Evolutionary conservation across 345 rosid species (phyloP).

Genomic region (Corchorus capsularis): DNA sequence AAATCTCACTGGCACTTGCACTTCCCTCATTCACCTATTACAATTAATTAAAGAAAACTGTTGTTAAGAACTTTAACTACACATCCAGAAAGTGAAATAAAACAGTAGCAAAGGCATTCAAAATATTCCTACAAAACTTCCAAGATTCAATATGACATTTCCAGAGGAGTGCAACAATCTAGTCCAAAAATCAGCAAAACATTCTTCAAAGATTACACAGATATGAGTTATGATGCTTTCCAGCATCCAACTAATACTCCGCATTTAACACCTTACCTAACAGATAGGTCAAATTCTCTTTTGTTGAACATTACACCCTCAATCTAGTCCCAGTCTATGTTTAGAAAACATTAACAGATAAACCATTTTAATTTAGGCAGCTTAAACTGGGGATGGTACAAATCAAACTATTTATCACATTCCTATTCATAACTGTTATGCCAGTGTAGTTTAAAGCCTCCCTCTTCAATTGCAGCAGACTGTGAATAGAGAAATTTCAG

Average conservation of each 20-base stretch:
- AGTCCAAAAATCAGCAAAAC: background rate
- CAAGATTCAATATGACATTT: background rate
- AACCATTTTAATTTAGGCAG: background rate
- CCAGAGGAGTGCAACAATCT: background rate
- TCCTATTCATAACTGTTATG: background rate
- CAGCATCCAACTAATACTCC: background rate
- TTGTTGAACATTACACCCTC: background rate
- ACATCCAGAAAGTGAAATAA: background rate
- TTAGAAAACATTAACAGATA: background rate
- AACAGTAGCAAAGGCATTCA: background rate
- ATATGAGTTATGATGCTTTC: background rate
- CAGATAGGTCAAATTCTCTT: background rate
- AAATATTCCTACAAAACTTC: background rate
- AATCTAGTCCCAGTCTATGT: background rate
- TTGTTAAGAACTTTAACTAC: background rate
- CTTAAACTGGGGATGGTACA: background rate
- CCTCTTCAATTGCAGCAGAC: background rate
- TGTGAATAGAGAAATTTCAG: background rate
- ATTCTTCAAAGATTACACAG: background rate
- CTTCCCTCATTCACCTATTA: constrained; percentile 88
- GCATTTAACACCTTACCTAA: background rate
- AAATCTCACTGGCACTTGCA: constrained; percentile 94
- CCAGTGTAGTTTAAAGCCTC: background rate
- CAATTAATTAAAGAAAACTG: background rate
- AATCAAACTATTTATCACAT: background rate